These are phyloP conservation scores for Bonia amplexicaulis DNA, from an alignment of 176 grass and related monocot genomes.

Conservation along the genomic window DNA sequence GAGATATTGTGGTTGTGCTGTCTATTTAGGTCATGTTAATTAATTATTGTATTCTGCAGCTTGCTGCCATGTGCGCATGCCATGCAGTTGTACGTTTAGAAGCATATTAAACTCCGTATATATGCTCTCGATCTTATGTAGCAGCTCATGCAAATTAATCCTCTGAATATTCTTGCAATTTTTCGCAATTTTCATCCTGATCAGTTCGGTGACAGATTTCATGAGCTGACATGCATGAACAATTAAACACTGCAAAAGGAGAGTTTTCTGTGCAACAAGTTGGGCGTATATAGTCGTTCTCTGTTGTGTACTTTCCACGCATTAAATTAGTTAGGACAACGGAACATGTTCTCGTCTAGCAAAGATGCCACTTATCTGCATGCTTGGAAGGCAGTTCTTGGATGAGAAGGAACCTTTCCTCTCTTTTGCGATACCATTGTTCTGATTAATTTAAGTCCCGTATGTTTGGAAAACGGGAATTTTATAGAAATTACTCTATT, in stretches of 20 bases:
- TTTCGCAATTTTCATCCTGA: neutral
- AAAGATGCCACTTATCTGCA: neutral
- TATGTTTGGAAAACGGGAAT: neutral
- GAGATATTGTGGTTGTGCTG: neutral
- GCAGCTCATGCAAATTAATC: neutral
- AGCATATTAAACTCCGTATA: neutral
- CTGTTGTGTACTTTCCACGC: neutral
- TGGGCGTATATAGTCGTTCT: neutral
- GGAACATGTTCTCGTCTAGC: neutral
- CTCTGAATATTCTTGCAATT: neutral
- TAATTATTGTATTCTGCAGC: neutral
- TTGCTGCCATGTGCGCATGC: neutral
- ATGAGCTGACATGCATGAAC: too few relatives aligned
- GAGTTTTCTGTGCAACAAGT: neutral
- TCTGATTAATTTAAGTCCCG: neutral
- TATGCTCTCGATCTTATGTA: neutral
- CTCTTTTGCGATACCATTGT: neutral
- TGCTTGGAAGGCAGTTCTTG: neutral
- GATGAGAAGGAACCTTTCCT: neutral
- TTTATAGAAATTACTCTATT: neutral
- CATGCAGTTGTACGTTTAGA: neutral
- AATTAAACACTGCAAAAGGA: neutral
- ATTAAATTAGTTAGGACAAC: neutral
- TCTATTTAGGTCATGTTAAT: neutral
- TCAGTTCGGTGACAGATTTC: neutral